Evolutionary conservation across 2,329 filamentous ascomycete genomes (phyloP), one percentile per base, ranked within the genome.

Genomic region (Balansia obtecta): DNA sequence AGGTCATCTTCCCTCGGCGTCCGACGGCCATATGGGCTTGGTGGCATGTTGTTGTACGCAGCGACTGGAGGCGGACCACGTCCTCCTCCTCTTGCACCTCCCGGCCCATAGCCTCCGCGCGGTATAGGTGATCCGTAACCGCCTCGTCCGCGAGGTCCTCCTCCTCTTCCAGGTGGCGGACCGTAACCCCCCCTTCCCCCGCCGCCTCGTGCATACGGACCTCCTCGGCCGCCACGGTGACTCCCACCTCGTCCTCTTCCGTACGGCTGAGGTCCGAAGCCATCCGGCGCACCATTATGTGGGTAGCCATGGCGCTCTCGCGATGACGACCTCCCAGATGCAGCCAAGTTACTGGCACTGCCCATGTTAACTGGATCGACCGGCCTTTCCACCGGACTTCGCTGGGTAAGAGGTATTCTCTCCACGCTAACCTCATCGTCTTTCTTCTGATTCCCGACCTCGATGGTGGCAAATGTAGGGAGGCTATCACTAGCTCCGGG

Each of bases 241-340:
- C 71, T 73, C 56, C 59, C 63, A 5, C 58, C 56, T 4, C 58
- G 55, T 16, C 72, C 81, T 59, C 83, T 72, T 22, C 79, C 77
- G 51, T 77, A 75, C 9, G 72, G 68, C 58, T 68, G 72, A 61
- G 70, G 64, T 48, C 65, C 73, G 57, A 75, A 79, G 13, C 63
- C 66, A 57, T 73, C 73, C 6, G 63, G 61, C 1, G 67, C 57
- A n/a, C 62, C 68, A 38, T 67, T 64, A 40, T 76, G 65, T 10
- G 71, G 68, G 59, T 85, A 85, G 42, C 82, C 83, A 56, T 85
- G 87, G 54, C 81, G 79, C 56, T 88, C 85, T 13, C 68, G 67
- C 38, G 74, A 74, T 47, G 59, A 65, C 57, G 66, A 72, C 60
- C 65, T 66, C 57, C 58, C 65, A 16, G 63, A 63, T 34, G 48